Conservation (phyloP, 2,329 filamentous ascomycete species). For the Colletotrichum sp. region DNA sequence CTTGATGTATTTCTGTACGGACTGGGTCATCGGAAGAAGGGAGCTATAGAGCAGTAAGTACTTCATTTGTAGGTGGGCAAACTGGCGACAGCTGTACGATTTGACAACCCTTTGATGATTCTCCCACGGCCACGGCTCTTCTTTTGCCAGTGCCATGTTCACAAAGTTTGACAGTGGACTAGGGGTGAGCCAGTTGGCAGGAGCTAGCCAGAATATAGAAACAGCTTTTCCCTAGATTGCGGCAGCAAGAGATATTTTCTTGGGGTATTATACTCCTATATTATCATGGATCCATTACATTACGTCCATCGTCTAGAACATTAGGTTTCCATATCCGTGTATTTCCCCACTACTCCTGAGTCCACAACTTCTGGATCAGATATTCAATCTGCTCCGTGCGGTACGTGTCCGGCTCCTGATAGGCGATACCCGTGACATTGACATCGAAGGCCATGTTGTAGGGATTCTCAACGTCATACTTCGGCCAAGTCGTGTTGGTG, state of each 20-base stretch:
- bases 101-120: not conserved
- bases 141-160: not conserved
- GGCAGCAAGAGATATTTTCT: not conserved
- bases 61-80: not conserved
- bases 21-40: not conserved
- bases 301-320: not conserved
- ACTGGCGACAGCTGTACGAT: not conserved
- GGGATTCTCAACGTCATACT: constrained; percentile 43
- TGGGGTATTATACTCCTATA: not conserved
- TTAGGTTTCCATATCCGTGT: not conserved
- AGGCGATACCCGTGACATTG: constrained; percentile 45
- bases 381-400: constrained; percentile 45
- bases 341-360: not conserved
- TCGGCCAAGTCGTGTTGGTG: constrained; percentile 40
- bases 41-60: not conserved
- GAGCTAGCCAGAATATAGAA: not conserved
- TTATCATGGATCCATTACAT: not conserved
- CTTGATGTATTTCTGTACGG: not conserved
- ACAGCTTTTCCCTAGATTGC: not conserved
- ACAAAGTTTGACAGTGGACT: not conserved
- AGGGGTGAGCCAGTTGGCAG: not conserved
- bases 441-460: constrained; percentile 54
- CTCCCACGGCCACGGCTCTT: not conserved
- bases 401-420: constrained; percentile 50
- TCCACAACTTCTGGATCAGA: constrained; percentile 28